phyloP scores from a whole-genome alignment of 148 eudicot genomes.

The Vaccinium vitisidaea region DNA sequence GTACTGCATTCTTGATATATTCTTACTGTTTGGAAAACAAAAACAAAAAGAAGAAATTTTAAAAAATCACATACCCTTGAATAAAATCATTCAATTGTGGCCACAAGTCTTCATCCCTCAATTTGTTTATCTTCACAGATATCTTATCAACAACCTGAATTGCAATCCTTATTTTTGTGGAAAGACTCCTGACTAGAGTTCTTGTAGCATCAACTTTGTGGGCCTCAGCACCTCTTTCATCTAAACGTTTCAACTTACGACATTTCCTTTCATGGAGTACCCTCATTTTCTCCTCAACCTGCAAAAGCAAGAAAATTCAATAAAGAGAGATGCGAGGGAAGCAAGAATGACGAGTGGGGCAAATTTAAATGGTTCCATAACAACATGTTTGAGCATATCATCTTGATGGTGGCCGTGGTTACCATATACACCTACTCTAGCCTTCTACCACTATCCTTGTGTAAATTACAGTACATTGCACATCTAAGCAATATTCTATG shows the following conservation, averaged over 20 bases:
- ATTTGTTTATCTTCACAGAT: constrained; percentile 73
- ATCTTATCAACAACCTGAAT: constrained; percentile 89
- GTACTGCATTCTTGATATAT: neutral
- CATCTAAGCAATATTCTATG: neutral
- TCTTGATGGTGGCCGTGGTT: neutral
- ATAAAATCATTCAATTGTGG: constrained; percentile 76
- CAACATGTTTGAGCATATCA: neutral
- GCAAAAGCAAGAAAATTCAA: constrained; percentile 16
- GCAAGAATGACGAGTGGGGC: neutral
- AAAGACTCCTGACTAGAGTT: constrained; percentile 58
- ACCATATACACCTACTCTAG: neutral
- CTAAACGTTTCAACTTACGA: constrained; percentile 54
- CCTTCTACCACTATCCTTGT: neutral
- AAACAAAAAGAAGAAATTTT: neutral
- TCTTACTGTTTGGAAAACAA: neutral
- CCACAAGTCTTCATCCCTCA: constrained; percentile 97
- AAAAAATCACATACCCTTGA: constrained; percentile 62
- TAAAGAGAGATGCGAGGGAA: neutral
- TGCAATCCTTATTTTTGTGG: constrained; percentile 90
- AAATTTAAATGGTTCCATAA: neutral
- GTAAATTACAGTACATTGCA: neutral
- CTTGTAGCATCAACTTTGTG: constrained; percentile 68
- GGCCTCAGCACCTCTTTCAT: constrained; percentile 84
- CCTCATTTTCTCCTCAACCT: constrained; percentile 97
- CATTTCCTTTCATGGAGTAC: constrained; percentile 70